Base-by-base conservation (phyloP, 257 asterid species). In the Gentiana dahurica region DNA sequence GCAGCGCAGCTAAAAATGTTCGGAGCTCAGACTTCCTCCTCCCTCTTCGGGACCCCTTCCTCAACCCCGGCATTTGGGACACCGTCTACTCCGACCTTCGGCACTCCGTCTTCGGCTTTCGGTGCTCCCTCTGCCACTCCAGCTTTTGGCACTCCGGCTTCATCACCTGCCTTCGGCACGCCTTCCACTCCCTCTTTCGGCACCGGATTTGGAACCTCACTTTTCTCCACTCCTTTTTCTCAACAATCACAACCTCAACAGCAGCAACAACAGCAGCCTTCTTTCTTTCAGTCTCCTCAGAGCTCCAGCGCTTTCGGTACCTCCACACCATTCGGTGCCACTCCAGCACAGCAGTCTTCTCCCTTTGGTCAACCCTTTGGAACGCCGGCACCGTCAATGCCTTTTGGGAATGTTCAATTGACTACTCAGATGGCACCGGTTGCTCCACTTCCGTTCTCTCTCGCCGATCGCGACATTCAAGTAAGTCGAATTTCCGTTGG, bases 361-460 rank as follows among this genome's bases (percentile, higher is more conserved):
- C 83, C 89, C 34, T 81, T 76, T 57, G 72, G 69, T 46, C 80
- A 74, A 60, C 4, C 65, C 5, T 49, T 66, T 74, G 69, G 77
- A 41, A 55, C 74, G 37, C 60, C 80, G 35, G 50, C 81, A 12
- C 62, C 68, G 51, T 54, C 80, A 33, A 48, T 81, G 12, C 78
- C 76, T 69, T 77, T 78, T 54, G 68, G 75, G 71, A 86, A 80
- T 70, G 73, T 81, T 67, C 99, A 85, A 55, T 71, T 88, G 75
- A 88, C 95, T 49, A 92, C 99, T 67, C 97, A 88, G 79, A 92
- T 92, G 99, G 99, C 99, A 56, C 95, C 99, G 0, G 95, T 88
- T 11, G 84, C 99, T 57, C 97, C 99, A 32, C 84, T 88, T 15
- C 92, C 95, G 2, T 79, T 85, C 65, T 92, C 99, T 41, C 79